Evolutionary conservation across 805 yeast species (phyloP).

Genomic region (Komagataella phaffii): DNA sequence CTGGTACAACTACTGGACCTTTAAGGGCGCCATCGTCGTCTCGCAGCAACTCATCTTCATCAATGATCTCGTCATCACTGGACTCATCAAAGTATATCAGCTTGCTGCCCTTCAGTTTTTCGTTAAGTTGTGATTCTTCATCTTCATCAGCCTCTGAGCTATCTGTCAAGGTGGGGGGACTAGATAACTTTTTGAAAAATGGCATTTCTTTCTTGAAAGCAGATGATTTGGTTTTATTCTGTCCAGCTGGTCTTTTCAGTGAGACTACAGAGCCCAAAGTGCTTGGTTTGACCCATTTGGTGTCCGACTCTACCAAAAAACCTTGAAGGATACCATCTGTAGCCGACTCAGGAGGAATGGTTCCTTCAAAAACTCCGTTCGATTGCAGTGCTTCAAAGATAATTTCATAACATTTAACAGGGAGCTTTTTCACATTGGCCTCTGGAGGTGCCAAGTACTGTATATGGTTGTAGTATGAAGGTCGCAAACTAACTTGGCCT

Average conservation of each 20-base stretch:
- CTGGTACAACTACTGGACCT: slow-evolving; percentile 37
- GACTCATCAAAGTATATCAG: slow-evolving; percentile 38
- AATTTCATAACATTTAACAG: slow-evolving; percentile 25
- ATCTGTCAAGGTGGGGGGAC: slow-evolving; percentile 28
- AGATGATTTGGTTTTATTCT: slow-evolving; percentile 8
- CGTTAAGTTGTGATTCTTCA: slow-evolving; percentile 23
- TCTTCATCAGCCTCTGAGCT: slow-evolving; percentile 27
- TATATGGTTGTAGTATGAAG: slow-evolving; percentile 26
- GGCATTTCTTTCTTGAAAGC: slow-evolving; percentile 12
- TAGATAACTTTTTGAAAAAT: slow-evolving; percentile 16
- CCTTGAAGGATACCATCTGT: slow-evolving; percentile 59
- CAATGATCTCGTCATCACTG: slow-evolving; percentile 32
- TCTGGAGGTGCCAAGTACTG: slow-evolving; percentile 45
- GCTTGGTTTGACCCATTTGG: slow-evolving; percentile 44
- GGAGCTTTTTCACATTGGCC: slow-evolving; percentile 28
- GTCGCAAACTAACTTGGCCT: slow-evolving; percentile 24
- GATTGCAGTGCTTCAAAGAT: slow-evolving; percentile 24
- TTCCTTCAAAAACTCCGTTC: slow-evolving; percentile 38
- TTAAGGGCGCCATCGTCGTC: slow-evolving; percentile 15
- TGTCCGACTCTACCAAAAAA: slow-evolving; percentile 30
- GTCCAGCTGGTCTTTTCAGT: slow-evolving; percentile 15
- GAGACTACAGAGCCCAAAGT: slow-evolving; percentile 14
- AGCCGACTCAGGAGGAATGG: slow-evolving; percentile 33
- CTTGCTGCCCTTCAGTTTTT: slow-evolving; percentile 31
- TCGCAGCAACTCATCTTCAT: slow-evolving; percentile 44